Evolutionary conservation across 2,329 filamentous ascomycete species (phyloP), one percentile per base, ranked within the genome.

Genomic region (Talaromyces sp.): DNA sequence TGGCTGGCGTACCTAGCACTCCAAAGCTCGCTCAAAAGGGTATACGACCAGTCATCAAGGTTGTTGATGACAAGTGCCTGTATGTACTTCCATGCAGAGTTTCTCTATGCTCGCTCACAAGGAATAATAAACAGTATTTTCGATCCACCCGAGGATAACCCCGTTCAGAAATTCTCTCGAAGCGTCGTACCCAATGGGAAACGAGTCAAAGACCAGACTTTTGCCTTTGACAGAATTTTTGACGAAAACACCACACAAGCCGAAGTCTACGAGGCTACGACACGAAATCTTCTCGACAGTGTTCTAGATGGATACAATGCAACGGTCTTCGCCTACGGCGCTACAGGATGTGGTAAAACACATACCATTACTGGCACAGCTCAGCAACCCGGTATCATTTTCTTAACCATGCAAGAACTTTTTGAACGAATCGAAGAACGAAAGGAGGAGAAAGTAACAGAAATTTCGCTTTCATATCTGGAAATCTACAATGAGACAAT

Each of bases 401-500:
- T 98, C 80, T 82, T 99, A 72, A 98, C 95, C 0, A 99, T 99
- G 93, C 94, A 98, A 78, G 95, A 99, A 79, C 83, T 99, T 27
- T 99, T 99, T 74, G 95, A 99, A 80, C 92, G 94, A 78, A 97
- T 99, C 70, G 83, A 84, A n/a, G 95, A 98, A 65, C 82, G 91
- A 63, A 89, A 89, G 68, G 88, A 91, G 65, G 93, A 97, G 67
- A 98, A 97, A 79, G 84, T 88, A 31, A 95, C 93, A 3, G 95
- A 98, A 73, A 83, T 99, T 63, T 92, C 93, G 0, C 86, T 99
- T 17, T 97, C 93, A 0, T 99, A 98, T 74, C 85, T 99, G 43
- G 95, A 99, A 76, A 99, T 99, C 69, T 99, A 99, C 84, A 99
- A 99, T 76, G 95, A 99, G 81, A 97, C 93, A 0, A 99, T 99